Evolutionary conservation across 768 basidiomycete species (phyloP).

Genomic region (Aureoboletus auriporus): DNA sequence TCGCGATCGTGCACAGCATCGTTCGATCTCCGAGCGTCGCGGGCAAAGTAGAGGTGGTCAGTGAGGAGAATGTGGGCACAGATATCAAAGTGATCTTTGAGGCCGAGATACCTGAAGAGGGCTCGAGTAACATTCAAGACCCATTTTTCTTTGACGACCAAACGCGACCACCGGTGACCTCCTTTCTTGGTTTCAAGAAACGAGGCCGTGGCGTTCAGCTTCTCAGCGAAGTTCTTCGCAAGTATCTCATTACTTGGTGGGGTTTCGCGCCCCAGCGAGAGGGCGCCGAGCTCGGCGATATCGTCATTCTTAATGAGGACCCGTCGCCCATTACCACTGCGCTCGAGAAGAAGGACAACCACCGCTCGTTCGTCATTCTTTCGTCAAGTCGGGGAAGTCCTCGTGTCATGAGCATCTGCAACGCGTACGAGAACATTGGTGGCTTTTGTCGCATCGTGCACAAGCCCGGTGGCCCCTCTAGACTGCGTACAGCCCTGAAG

Average conservation of each 20-base stretch:
- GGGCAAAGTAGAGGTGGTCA: conserved; percentile 93
- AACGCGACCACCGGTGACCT: conserved; percentile 46
- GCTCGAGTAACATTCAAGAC: conserved; percentile 38
- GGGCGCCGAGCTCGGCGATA: conserved; percentile 52
- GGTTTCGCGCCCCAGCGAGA: conserved; percentile 50
- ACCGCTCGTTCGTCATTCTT: conserved; percentile 71
- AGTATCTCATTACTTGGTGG: conserved; percentile 77
- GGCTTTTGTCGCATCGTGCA: conserved; percentile 86
- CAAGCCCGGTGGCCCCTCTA: conserved; percentile 85
- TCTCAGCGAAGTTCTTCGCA: conserved; percentile 54
- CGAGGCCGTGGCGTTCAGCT: conserved; percentile 64
- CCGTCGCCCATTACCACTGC: conserved; percentile 52
- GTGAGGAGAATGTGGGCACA: conserved; percentile 84
- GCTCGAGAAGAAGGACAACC: conserved; percentile 51
- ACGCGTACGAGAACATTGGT: conserved; percentile 73
- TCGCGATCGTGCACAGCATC: conserved; percentile 94
- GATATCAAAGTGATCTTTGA: conserved; percentile 86
- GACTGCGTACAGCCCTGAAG: conserved; percentile 63
- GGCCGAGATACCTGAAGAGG: conserved; percentile 55
- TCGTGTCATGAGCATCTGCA: conserved; percentile 55
- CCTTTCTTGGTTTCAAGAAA: conserved; percentile 69
- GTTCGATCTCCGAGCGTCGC: conserved; percentile 79
- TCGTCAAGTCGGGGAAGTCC: conserved; percentile 68
- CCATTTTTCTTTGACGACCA: conserved; percentile 43
- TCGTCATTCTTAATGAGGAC: conserved; percentile 82